A percentile compares a stretch with the other conserved stretches of the same genome.
These are phyloP conservation scores for Scheffersomyces insectosa DNA, from an alignment of 1,139 yeast species.

Conservation along the genomic window DNA sequence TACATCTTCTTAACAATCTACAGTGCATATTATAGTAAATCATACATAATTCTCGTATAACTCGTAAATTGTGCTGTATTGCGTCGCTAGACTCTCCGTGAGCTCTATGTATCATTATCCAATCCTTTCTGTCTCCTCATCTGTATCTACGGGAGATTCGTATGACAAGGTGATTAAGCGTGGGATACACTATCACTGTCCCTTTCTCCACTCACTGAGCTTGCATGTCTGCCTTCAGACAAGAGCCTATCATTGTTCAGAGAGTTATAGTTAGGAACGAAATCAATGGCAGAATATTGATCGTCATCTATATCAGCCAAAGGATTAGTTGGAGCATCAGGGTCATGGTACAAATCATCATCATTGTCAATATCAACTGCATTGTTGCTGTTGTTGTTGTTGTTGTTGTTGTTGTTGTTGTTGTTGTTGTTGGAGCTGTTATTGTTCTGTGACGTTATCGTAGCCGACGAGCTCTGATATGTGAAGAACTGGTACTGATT, in stretches of 20 bases:
- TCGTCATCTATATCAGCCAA: conserved; percentile 12
- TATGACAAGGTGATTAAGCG: background rate
- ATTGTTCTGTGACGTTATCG: conserved; percentile 1
- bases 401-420: background rate
- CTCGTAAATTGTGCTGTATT: no score
- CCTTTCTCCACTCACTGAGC: background rate
- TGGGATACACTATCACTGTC: background rate
- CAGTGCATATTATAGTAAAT: no score
- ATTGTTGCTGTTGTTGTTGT: background rate
- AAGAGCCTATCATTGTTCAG: conserved; percentile 27
- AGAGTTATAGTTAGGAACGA: conserved; percentile 40
- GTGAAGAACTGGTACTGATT: conserved; percentile 17
- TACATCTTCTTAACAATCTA: no score
- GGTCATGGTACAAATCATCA: conserved; percentile 14
- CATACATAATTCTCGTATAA: no score
- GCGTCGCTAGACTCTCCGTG: no score
- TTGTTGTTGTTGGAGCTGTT: background rate
- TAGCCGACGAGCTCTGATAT: conserved; percentile 7
- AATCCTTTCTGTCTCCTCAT: no score
- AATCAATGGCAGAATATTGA: conserved; percentile 29
- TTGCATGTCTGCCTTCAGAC: conserved; percentile 4
- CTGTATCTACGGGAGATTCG: no score
- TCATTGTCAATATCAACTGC: conserved; percentile 6
- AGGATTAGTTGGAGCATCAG: background rate
- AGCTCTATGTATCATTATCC: no score